Evolutionary conservation across 179 eudicot genomes (phyloP), one percentile per base, ranked within the genome.

Genomic region (Drosera spatulata): DNA sequence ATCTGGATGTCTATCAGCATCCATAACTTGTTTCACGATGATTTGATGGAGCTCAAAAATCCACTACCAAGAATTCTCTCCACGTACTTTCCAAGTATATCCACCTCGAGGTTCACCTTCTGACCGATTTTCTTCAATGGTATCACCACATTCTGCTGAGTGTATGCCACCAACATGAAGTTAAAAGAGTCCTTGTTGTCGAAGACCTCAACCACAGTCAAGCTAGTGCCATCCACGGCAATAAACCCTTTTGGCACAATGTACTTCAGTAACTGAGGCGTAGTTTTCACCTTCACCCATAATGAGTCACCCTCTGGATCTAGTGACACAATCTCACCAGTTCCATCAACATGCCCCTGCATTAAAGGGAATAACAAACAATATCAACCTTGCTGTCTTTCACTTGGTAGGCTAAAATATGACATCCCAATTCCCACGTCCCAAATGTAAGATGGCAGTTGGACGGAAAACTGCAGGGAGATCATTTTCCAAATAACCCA

Each of bases 71-170:
- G 85, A 53, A 91, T 77, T 71, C 96, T 75, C 82, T 86, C 95
- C 42, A 88, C 98, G 73, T 91, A 91, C 69, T 91, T 91, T 11
- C 98, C 98, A 58, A 91, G 79, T 56, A 91, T 88, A 82, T 88
- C 98, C 44, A 88, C 96, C 73, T 91, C 98, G 69, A 91, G 60
- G 75, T 91, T 91, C 63, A 91, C 95, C 87, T 91, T 91, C 72
- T 86, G 83, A 42, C 98, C 96, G 14, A 86, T 70, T 63, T 79
- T 84, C 75, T 88, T 91, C 82, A 73, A 50, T 0, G 98, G 84
- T 49, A 91, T 86, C 74, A 88, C 98, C 51, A 91, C 82, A 14
- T 86, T 84, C 74, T 84, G 84, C 77, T 91, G 98, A 60, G 96
- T 86, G 52, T 88, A 91, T 53, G 82, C 79, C 56, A 91, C 96